A percentile compares a stretch with the other conserved stretches of the same genome.
phyloP scores from a whole-genome alignment of 139 green algal species.

The Picochlorum sp. region DNA sequence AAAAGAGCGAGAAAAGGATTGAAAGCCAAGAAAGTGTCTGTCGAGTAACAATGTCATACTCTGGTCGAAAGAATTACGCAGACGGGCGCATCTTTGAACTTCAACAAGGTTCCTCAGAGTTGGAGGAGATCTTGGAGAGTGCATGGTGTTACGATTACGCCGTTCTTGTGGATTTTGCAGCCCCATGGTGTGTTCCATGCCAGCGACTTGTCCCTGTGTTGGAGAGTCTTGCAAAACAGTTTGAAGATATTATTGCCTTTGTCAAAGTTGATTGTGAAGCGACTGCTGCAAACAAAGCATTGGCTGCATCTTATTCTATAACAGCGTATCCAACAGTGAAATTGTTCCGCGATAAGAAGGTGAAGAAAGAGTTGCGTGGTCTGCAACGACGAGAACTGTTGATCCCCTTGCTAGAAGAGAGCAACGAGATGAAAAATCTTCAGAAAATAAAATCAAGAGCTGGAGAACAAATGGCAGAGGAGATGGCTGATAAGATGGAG shows the following conservation, averaged over 20 bases:
- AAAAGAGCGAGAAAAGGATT: slow-evolving; percentile 4
- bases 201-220: slow-evolving; percentile 26
- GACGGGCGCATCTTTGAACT: slow-evolving; percentile 21
- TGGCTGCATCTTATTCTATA: slow-evolving; percentile 13
- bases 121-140: slow-evolving; percentile 11
- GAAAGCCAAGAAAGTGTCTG: not conserved
- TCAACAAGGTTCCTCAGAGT: slow-evolving; percentile 5
- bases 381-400: too few species aligned
- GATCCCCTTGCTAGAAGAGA: too few species aligned
- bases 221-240: slow-evolving; percentile 10
- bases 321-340: slow-evolving; percentile 33
- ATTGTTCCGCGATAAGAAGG: slow-evolving; percentile 8
- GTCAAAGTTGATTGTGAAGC: slow-evolving; percentile 36
- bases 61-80: slow-evolving; percentile 16
- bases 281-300: slow-evolving; percentile 16
- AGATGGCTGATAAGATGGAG: slow-evolving; percentile 10
- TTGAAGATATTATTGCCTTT: slow-evolving; percentile 12
- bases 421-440: too few species aligned
- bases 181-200: slow-evolving; percentile 37
- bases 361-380: not conserved
- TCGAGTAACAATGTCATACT: not conserved
- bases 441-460: too few species aligned
- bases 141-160: slow-evolving; percentile 5
- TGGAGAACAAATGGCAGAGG: not conserved
- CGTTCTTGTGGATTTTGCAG: slow-evolving; percentile 34